Conservation (phyloP, 1,284 basidiomycete genomes). For the Cystobasidium sp. region DNA sequence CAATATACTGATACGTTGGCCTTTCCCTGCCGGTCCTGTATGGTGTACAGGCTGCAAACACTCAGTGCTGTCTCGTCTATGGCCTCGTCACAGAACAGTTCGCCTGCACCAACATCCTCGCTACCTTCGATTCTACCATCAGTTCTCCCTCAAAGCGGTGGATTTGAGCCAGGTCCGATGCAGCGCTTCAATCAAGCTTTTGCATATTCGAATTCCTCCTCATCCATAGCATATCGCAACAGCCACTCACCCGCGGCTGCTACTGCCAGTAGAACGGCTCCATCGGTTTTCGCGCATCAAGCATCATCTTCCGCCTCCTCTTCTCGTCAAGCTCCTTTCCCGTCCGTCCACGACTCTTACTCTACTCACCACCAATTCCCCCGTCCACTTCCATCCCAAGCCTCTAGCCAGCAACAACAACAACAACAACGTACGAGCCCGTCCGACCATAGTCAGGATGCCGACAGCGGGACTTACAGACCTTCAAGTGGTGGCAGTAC, state of each 20-base stretch:
- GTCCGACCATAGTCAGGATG: neutral
- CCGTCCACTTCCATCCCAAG: neutral
- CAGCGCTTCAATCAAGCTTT: constrained; percentile 16
- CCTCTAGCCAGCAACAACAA: neutral
- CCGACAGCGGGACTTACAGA: neutral
- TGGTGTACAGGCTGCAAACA: neutral
- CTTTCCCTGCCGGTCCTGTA: neutral
- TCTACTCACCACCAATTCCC: neutral
- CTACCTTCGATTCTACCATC: no score
- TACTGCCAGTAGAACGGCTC: neutral
- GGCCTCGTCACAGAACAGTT: neutral
- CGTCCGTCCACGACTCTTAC: neutral
- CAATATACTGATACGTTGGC: neutral
- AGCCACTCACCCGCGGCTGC: neutral
- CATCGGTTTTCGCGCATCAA: neutral
- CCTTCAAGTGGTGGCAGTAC: constrained; percentile 16
- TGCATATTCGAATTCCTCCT: neutral
- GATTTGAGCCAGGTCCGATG: constrained; percentile 10
- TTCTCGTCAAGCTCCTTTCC: neutral
- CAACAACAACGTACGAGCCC: constrained; percentile 4
- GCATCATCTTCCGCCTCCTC: neutral
- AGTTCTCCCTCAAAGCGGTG: neutral
- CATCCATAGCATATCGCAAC: neutral
- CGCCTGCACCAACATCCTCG: neutral
- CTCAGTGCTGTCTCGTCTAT: constrained; percentile 5